These are phyloP conservation scores for Populus hybrid DNA, from an alignment of 441 rosid species.

Conservation along the genomic window DNA sequence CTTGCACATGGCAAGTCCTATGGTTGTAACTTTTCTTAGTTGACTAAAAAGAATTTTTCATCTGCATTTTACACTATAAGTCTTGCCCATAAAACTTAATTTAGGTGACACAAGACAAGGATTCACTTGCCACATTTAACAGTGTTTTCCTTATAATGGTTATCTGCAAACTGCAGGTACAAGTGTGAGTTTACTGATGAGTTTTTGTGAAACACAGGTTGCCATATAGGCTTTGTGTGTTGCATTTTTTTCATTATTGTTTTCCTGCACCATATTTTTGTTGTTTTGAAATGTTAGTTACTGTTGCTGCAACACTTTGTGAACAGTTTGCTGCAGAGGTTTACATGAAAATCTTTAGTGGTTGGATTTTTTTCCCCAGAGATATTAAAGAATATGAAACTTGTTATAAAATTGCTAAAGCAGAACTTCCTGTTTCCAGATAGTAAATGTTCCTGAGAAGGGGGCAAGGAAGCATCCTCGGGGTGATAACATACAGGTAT, in stretches of 20 bases:
- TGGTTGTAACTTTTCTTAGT: too few species aligned
- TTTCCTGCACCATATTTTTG: too few species aligned
- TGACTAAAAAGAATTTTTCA: not conserved
- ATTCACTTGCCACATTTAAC: too few species aligned
- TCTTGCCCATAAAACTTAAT: not conserved
- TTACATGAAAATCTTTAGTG: too few species aligned
- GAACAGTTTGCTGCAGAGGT: too few species aligned
- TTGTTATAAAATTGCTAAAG: not conserved
- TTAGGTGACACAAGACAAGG: not conserved
- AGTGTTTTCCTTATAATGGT: not conserved
- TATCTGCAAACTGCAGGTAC: not conserved
- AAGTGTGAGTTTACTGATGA: not conserved
- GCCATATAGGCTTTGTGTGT: not conserved
- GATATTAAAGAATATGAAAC: not conserved
- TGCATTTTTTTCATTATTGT: not conserved
- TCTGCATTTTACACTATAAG: not conserved
- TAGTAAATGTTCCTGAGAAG: constrained; percentile 95
- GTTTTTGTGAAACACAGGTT: not conserved
- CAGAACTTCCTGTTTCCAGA: constrained; percentile 41
- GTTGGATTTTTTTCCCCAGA: too few species aligned
- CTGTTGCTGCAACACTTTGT: not conserved
- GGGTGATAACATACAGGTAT: constrained; percentile 92
- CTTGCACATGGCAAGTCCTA: too few species aligned
- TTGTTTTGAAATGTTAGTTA: not conserved
- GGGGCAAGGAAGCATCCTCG: constrained; percentile 99